Evolutionary conservation across 1,139 yeast genomes (phyloP).

Genomic region (Pichia sp.): DNA sequence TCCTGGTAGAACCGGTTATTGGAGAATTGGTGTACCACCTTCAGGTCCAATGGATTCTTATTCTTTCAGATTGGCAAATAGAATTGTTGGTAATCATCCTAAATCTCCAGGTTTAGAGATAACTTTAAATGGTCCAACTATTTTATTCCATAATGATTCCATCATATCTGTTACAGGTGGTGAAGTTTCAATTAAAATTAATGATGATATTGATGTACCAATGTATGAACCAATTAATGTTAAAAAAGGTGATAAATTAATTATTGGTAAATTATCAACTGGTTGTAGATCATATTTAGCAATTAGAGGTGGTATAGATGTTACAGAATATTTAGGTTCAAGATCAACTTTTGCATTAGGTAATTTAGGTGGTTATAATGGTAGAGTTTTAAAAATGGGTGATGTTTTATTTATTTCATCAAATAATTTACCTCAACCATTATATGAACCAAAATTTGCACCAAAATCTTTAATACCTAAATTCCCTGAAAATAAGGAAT

Average conservation of each 20-base stretch:
- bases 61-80: slow-evolving; percentile 81
- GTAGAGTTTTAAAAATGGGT: slow-evolving; percentile 83
- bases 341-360: slow-evolving; percentile 95
- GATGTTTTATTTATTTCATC: slow-evolving; percentile 83
- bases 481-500: slow-evolving; percentile 44
- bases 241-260: slow-evolving; percentile 66
- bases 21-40: slow-evolving; percentile 96
- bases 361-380: slow-evolving; percentile 89
- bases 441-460: slow-evolving; percentile 50
- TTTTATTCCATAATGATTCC: slow-evolving; percentile 74
- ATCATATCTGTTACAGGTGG: slow-evolving; percentile 87
- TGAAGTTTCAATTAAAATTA: slow-evolving; percentile 54
- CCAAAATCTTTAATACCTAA: slow-evolving; percentile 56
- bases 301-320: slow-evolving; percentile 88
- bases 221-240: slow-evolving; percentile 67
- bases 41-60: slow-evolving; percentile 97
- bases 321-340: slow-evolving; percentile 90
- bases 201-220: slow-evolving; percentile 41
- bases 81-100: slow-evolving; percentile 78
- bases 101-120: slow-evolving; percentile 85
- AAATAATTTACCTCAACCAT: slow-evolving; percentile 66
- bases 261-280: slow-evolving; percentile 67
- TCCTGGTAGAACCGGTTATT: slow-evolving; percentile 85
- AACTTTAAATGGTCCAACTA: slow-evolving; percentile 79
- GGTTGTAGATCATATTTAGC: slow-evolving; percentile 92